phyloP scores from a whole-genome alignment of 1,284 basidiomycete species.

The Amylostereum areolatum region DNA sequence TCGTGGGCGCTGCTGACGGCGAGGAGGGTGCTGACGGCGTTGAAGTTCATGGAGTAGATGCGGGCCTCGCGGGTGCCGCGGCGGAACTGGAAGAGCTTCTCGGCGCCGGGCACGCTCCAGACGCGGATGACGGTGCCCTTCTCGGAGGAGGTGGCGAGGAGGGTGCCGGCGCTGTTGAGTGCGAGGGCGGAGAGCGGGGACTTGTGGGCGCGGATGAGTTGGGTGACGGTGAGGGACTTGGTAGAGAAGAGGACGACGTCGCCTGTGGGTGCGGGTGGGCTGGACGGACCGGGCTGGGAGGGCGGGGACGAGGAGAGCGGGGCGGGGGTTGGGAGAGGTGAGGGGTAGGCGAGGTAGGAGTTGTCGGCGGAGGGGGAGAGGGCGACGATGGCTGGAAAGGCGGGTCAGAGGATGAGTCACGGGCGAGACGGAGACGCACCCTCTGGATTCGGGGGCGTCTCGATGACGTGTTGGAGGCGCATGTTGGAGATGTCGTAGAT shows the following conservation, averaged over 20 bases:
- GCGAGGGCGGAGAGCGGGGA: slow-evolving; percentile 85
- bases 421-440: slow-evolving; percentile 40
- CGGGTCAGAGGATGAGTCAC: not conserved
- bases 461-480: slow-evolving; percentile 95
- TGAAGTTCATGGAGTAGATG: slow-evolving; percentile 93
- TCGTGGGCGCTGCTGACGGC: slow-evolving; percentile 91
- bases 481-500: slow-evolving; percentile 99
- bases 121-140: slow-evolving; percentile 98
- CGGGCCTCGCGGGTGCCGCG: slow-evolving; percentile 81
- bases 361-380: slow-evolving; percentile 94
- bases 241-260: slow-evolving; percentile 95
- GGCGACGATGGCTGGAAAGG: slow-evolving; percentile 80
- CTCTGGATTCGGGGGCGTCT: slow-evolving; percentile 93
- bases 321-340: slow-evolving; percentile 82
- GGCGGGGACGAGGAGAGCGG: slow-evolving; percentile 47
- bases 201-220: slow-evolving; percentile 98
- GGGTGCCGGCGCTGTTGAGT: slow-evolving; percentile 82
- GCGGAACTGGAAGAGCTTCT: slow-evolving; percentile 93
- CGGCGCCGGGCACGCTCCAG: slow-evolving; percentile 86
- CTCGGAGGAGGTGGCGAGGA: slow-evolving; percentile 91
- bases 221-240: slow-evolving; percentile 83
- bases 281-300: slow-evolving; percentile 29
- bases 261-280: slow-evolving; percentile 53
- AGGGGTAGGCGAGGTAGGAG: slow-evolving; percentile 94
- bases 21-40: slow-evolving; percentile 76